These are phyloP conservation scores for Sordariomycetes sp. DNA, from an alignment of 2,329 filamentous ascomycete species.

Conservation along the genomic window DNA sequence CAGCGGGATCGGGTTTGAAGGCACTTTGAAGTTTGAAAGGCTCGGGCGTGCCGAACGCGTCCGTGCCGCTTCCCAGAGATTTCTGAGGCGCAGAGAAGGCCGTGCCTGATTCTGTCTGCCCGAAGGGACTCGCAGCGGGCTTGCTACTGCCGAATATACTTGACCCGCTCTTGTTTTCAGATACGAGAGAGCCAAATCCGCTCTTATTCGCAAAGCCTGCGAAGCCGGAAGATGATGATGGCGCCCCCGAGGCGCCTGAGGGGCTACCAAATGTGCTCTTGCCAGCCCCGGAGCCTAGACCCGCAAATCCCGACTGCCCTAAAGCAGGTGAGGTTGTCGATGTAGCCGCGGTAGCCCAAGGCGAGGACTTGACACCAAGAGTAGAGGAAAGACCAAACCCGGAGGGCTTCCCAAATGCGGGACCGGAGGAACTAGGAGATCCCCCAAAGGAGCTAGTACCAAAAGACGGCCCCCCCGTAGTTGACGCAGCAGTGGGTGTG, in stretches of 20 bases:
- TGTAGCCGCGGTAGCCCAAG: constrained; percentile 33
- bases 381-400: constrained; percentile 42
- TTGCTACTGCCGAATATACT: constrained; percentile 17
- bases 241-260: constrained; percentile 11
- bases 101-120: constrained; percentile 20
- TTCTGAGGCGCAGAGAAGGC: constrained; percentile 23
- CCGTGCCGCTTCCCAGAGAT: constrained; percentile 21
- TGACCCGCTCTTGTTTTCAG: constrained; percentile 12
- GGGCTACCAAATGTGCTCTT: constrained; percentile 27
- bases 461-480: constrained; percentile 26
- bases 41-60: constrained; percentile 30
- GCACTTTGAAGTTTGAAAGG: constrained; percentile 59
- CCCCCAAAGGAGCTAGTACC: constrained; percentile 33
- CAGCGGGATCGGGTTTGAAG: constrained; percentile 53
- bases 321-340: constrained; percentile 30
- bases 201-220: constrained; percentile 42
- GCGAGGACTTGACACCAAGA: constrained; percentile 37
- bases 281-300: constrained; percentile 4
- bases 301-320: constrained; percentile 33
- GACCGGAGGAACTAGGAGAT: constrained; percentile 19
- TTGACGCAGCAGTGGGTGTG: constrained; percentile 16
- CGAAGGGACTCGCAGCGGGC: constrained; percentile 12
- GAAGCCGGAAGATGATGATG: constrained; percentile 33
- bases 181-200: constrained; percentile 41
- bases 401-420: constrained; percentile 24